Percentiles rank a stretch among this genome's conserved stretches.
These are phyloP conservation scores for Linum trigynum DNA, from an alignment of 345 rosid species.

Conservation along the genomic window DNA sequence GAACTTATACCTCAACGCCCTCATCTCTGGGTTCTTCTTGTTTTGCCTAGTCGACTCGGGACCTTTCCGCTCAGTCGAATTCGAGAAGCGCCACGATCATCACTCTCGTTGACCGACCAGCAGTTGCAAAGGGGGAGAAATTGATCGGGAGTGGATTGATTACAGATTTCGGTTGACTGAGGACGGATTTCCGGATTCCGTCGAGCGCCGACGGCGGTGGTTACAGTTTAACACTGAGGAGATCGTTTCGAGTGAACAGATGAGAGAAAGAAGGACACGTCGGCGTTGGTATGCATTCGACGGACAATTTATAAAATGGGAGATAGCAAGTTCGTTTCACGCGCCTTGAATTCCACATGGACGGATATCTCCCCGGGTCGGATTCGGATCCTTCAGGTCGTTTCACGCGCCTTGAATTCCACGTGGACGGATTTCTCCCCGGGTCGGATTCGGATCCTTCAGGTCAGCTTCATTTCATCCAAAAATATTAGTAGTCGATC, in stretches of 20 bases:
- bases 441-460: too few species aligned
- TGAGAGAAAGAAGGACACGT: background rate
- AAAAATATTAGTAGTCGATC: too few species aligned
- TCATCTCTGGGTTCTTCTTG: background rate
- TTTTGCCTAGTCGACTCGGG: too few species aligned
- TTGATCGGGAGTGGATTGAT: background rate
- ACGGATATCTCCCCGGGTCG: background rate
- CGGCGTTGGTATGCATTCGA: background rate
- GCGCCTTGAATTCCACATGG: background rate
- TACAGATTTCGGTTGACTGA: too few species aligned
- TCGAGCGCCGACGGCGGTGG: background rate
- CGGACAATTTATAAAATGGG: too few species aligned
- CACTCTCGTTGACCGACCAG: background rate
- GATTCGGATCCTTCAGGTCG: background rate
- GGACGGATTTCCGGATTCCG: background rate
- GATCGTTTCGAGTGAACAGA: background rate
- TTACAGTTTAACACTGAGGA: background rate
- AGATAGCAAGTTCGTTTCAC: background rate
- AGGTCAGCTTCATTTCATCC: too few species aligned
- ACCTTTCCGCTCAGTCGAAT: background rate
- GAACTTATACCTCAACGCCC: background rate
- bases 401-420: background rate
- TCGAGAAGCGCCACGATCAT: background rate
- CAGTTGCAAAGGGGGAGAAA: background rate
- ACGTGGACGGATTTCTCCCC: background rate